Conservation (phyloP, 2,329 filamentous ascomycete genomes). For the Penicillium sp. region DNA sequence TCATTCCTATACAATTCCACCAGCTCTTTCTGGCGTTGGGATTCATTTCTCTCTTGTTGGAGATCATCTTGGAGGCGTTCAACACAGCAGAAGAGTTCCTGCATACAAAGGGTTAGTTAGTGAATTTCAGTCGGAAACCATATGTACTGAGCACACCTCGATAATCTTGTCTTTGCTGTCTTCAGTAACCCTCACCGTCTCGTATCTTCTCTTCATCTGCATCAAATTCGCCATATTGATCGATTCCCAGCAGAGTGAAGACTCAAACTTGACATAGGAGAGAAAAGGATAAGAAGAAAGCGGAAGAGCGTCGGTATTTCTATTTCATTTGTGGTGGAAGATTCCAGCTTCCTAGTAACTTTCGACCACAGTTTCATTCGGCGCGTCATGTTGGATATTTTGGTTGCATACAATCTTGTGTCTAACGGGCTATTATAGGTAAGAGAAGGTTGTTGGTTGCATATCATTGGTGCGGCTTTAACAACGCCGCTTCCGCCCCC, state of each 20-base stretch:
- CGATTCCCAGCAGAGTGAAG: background rate
- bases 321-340: background rate
- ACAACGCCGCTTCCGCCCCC: background rate
- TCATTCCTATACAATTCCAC: conserved; percentile 2
- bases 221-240: background rate
- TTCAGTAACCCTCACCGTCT: conserved; percentile 9
- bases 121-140: background rate
- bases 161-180: conserved; percentile 19
- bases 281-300: background rate
- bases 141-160: conserved; percentile 4
- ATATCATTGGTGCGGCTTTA: background rate
- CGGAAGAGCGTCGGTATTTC: background rate
- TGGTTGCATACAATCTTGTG: background rate
- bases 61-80: conserved; percentile 8
- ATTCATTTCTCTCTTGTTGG: conserved; percentile 3
- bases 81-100: conserved; percentile 14
- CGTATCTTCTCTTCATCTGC: conserved; percentile 9
- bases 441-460: background rate
- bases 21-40: conserved; percentile 3
- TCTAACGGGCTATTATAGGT: background rate
- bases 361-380: background rate
- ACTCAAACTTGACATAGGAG: background rate
- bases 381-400: background rate
- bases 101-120: background rate
- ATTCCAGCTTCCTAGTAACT: background rate